Evolutionary conservation across 768 basidiomycete species (phyloP).

Genomic region (Artomyces pyxidatus): DNA sequence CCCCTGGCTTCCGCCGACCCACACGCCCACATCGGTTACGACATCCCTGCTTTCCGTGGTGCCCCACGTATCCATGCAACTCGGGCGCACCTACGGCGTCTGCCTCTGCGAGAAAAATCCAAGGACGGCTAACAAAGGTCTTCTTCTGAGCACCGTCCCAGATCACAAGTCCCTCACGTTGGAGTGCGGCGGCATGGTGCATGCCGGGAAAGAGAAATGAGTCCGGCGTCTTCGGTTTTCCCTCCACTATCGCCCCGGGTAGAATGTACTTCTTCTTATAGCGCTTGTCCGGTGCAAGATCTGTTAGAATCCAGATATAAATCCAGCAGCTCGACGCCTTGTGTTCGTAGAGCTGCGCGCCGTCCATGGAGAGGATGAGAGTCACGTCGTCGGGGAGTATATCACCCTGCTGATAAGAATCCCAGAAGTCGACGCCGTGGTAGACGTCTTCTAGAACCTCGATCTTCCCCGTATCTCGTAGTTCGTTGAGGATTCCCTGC

Average conservation of each 20-base stretch:
- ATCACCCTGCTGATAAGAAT: not conserved
- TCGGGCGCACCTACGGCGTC: slow-evolving; percentile 14
- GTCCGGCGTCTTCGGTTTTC: slow-evolving; percentile 24
- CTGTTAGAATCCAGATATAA: slow-evolving; percentile 23
- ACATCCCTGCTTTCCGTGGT: slow-evolving; percentile 22
- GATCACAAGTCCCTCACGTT: slow-evolving; percentile 20
- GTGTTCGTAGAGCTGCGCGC: slow-evolving; percentile 22
- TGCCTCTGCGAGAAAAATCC: slow-evolving; percentile 4
- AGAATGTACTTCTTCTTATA: slow-evolving; percentile 25
- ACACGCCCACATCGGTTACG: slow-evolving; percentile 22
- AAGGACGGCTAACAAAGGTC: not conserved
- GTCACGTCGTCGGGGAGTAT: slow-evolving; percentile 12
- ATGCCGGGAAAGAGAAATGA: slow-evolving; percentile 25
- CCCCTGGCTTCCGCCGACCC: slow-evolving; percentile 24
- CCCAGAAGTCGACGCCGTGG: not conserved
- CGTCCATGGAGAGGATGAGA: slow-evolving; percentile 21
- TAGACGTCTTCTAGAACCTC: not conserved
- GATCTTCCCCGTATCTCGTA: not conserved
- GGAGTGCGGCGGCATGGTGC: slow-evolving; percentile 22
- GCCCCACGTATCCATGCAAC: slow-evolving; percentile 29
- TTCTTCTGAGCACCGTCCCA: slow-evolving; percentile 19
- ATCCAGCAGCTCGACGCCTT: slow-evolving; percentile 29
- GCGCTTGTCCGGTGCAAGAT: slow-evolving; percentile 18
- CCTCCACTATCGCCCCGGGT: slow-evolving; percentile 24
- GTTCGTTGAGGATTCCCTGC: not conserved